Percentiles rank a stretch among this genome's conserved stretches.
Conservation (phyloP, 495 filamentous ascomycete genomes). For the Penicillium maclennaniae region DNA sequence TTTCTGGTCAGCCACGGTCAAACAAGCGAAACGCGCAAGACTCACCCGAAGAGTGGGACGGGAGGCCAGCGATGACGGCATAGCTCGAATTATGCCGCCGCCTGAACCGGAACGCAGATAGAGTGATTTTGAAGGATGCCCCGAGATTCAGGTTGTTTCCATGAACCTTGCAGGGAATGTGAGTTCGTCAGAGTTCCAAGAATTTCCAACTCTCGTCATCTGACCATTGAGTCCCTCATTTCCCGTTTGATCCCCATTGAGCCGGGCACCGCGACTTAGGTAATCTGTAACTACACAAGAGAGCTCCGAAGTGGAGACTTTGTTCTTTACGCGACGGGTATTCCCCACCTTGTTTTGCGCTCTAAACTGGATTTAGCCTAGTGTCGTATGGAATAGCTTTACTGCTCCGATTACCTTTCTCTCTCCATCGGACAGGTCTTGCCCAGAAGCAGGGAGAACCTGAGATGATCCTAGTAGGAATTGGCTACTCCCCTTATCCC, state of each 20-base stretch:
- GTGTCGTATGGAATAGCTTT: constrained; percentile 20
- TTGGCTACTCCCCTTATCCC: background rate
- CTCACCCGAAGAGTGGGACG: constrained; percentile 21
- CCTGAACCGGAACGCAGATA: constrained; percentile 3
- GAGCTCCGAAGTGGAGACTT: constrained; percentile 17
- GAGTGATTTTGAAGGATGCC: background rate
- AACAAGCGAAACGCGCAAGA: background rate
- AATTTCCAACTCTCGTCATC: background rate
- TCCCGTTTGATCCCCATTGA: constrained; percentile 20
- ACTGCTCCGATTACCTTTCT: constrained; percentile 13
- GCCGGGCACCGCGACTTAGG: background rate
- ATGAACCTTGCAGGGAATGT: constrained; percentile 10
- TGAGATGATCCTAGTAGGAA: background rate
- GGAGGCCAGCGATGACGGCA: constrained; percentile 26
- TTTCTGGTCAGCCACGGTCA: background rate
- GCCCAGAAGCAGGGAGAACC: background rate
- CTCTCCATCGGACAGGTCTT: constrained; percentile 9
- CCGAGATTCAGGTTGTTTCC: constrained; percentile 2
- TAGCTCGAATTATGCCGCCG: constrained; percentile 15
- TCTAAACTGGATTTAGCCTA: constrained; percentile 19
- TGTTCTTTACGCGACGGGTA: constrained; percentile 25
- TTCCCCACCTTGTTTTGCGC: constrained; percentile 20
- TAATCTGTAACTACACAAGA: constrained; percentile 3
- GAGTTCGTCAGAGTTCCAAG: background rate
- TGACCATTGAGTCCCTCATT: background rate